A percentile compares a stretch with the other conserved stretches of the same genome.
phyloP scores from a whole-genome alignment of 2,329 filamentous ascomycete genomes.

The Aaosphaeria arxii region DNA sequence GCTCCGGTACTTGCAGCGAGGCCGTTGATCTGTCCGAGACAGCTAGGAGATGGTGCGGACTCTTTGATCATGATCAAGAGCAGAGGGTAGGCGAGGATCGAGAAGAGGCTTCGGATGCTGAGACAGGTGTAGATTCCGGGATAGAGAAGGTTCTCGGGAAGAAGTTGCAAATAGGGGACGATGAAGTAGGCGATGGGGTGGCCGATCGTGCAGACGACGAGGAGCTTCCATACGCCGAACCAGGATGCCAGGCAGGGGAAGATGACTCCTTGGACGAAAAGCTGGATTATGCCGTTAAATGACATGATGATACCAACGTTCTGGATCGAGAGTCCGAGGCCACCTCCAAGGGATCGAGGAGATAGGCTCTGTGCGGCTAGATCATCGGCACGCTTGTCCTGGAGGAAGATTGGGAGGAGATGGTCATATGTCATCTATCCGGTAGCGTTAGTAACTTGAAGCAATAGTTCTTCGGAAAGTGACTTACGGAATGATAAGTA shows the following conservation, averaged over 20 bases:
- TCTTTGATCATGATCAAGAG: constrained; percentile 71
- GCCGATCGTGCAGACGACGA: constrained; percentile 61
- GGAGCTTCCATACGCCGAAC: constrained; percentile 66
- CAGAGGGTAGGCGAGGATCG: constrained; percentile 66
- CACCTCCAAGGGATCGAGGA: constrained; percentile 49
- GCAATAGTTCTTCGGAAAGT: not conserved
- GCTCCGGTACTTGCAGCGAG: constrained; percentile 71
- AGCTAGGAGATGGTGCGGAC: constrained; percentile 60
- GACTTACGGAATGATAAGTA: constrained; percentile 72
- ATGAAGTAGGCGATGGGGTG: constrained; percentile 68
- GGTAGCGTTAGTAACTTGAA: not conserved
- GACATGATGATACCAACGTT: constrained; percentile 68
- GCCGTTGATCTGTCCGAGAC: constrained; percentile 69
- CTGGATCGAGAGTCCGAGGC: constrained; percentile 63
- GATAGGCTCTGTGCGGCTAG: constrained; percentile 26
- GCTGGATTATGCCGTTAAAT: constrained; percentile 67
- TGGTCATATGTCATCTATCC: constrained; percentile 82
- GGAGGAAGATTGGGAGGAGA: constrained; percentile 86
- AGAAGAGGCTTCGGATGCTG: constrained; percentile 63
- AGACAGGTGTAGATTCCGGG: constrained; percentile 65
- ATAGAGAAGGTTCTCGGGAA: constrained; percentile 55
- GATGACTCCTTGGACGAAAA: constrained; percentile 69
- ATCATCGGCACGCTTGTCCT: constrained; percentile 60
- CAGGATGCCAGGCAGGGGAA: constrained; percentile 63
- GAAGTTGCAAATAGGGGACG: constrained; percentile 63